Evolutionary conservation across 768 basidiomycete genomes (phyloP).

Genomic region (Cystobasidium ongulense): DNA sequence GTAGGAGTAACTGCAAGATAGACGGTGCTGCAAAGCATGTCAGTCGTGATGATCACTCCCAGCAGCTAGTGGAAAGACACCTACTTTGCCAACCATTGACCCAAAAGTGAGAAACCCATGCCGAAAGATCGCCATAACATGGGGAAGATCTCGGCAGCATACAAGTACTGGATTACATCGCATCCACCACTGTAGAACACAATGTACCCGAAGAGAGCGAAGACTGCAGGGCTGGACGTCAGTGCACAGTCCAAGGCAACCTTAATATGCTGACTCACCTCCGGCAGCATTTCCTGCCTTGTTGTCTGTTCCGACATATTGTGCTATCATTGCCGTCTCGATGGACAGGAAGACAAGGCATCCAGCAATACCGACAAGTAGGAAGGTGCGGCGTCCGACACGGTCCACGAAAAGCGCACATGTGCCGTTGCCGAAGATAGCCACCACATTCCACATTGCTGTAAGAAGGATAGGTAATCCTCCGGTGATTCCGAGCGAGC

Average conservation of each 20-base stretch:
- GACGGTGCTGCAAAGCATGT: slow-evolving; percentile 2
- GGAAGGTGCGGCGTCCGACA: not conserved
- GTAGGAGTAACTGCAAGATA: not conserved
- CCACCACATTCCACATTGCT: slow-evolving; percentile 1
- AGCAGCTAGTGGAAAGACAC: not conserved
- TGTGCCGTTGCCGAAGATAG: not conserved
- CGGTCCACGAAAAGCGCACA: not conserved
- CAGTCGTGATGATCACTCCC: not conserved
- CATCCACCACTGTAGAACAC: not conserved
- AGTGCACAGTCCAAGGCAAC: too few species aligned
- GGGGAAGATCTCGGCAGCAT: slow-evolving; percentile 1
- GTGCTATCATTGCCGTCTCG: not conserved
- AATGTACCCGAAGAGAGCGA: not conserved
- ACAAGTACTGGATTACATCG: slow-evolving; percentile 7
- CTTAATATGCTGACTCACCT: too few species aligned
- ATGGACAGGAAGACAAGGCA: not conserved
- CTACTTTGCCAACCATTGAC: not conserved
- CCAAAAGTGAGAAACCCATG: not conserved
- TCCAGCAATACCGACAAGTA: not conserved
- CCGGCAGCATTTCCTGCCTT: not conserved
- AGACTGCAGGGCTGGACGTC: not conserved
- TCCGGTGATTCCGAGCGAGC: not conserved
- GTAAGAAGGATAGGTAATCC: not conserved
- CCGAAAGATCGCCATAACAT: not conserved
- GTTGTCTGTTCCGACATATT: slow-evolving; percentile 2